phyloP scores from a whole-genome alignment of 495 filamentous ascomycete genomes.

The Penicillium samsonianum region DNA sequence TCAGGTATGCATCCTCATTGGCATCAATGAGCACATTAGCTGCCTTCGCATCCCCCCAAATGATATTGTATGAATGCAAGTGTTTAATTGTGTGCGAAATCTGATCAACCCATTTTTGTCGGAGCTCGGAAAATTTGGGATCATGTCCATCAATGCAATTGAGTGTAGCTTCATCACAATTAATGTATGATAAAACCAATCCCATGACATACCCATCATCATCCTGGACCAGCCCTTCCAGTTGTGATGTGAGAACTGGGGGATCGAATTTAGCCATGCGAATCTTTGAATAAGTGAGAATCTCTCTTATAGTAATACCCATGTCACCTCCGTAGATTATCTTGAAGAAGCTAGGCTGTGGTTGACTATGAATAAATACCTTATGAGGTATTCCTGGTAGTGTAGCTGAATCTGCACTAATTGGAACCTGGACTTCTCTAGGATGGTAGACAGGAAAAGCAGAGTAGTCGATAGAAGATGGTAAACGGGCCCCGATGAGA shows the following conservation, averaged over 20 bases:
- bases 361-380: slow-evolving; percentile 2
- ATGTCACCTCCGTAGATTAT: neutral
- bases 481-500: slow-evolving; percentile 3
- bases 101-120: neutral
- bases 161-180: neutral
- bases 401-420: slow-evolving; percentile 10
- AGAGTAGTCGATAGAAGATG: slow-evolving; percentile 8
- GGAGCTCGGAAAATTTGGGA: neutral
- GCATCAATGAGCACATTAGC: no score
- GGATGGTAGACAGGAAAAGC: slow-evolving; percentile 8
- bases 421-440: slow-evolving; percentile 8
- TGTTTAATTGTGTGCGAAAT: neutral
- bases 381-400: slow-evolving; percentile 2
- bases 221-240: neutral
- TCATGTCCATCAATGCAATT: neutral
- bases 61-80: neutral
- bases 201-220: neutral
- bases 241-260: neutral
- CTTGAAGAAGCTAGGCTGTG: neutral
- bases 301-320: neutral
- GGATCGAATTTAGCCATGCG: neutral
- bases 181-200: neutral
- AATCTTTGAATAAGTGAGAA: slow-evolving; percentile 3
- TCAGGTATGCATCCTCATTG: no score
- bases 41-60: no score